A percentile compares a stretch with the other conserved stretches of the same genome.
phyloP scores from a whole-genome alignment of 768 basidiomycete species.

The Rhodosporidiobolus sp. region DNA sequence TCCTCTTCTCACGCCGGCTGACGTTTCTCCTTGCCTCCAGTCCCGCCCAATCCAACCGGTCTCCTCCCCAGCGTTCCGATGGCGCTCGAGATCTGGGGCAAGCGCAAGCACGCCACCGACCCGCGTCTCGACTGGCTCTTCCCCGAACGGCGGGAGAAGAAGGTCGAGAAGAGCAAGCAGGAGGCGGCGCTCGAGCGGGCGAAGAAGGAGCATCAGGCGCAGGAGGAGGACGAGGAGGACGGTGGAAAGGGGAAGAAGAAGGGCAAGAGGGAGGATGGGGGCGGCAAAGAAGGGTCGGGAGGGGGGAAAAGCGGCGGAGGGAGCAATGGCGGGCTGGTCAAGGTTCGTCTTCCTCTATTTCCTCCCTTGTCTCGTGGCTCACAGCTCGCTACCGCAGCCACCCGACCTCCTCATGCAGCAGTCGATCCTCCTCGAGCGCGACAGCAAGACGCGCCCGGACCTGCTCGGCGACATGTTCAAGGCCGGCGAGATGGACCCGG shows the following conservation, averaged over 20 bases:
- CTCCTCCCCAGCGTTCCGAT: constrained; percentile 10
- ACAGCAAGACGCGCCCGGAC: constrained; percentile 13
- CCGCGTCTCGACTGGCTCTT: constrained; percentile 33
- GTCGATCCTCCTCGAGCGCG: constrained; percentile 18
- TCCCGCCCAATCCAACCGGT: constrained; percentile 9
- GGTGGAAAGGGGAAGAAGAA: neutral
- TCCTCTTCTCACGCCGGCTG: neutral
- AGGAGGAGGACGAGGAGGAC: neutral
- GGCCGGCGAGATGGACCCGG: constrained; percentile 56
- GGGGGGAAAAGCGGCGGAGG: neutral
- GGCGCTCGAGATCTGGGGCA: constrained; percentile 22
- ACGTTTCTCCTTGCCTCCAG: neutral
- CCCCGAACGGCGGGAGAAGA: constrained; percentile 10
- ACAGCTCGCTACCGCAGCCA: neutral
- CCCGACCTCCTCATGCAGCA: constrained; percentile 24
- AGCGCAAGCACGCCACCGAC: constrained; percentile 14
- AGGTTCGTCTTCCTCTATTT: neutral
- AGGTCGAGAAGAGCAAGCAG: neutral
- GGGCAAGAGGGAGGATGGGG: neutral
- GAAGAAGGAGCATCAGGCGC: neutral
- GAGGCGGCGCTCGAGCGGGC: neutral
- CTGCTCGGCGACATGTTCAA: constrained; percentile 45
- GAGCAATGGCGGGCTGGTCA: neutral
- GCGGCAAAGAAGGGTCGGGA: neutral
- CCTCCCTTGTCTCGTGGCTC: neutral